These are phyloP conservation scores for Dactylellina parvicollis DNA, from an alignment of 2,329 filamentous ascomycete species.

Conservation along the genomic window DNA sequence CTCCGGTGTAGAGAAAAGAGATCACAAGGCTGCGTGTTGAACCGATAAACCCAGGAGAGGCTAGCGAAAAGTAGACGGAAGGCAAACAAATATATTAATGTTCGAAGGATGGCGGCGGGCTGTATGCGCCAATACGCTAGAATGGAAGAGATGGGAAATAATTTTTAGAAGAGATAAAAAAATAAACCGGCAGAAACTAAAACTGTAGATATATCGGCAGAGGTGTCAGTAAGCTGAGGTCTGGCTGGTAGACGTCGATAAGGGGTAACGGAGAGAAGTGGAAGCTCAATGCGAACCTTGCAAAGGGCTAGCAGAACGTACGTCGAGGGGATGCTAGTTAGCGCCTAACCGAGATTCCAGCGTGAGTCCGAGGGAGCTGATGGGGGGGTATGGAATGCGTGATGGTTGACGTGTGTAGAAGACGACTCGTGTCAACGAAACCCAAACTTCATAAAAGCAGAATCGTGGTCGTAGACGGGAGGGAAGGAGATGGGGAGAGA, in stretches of 20 bases:
- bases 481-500: slow-evolving; percentile 10
- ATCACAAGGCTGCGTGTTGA: slow-evolving; percentile 8
- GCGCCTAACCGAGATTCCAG: slow-evolving; percentile 46
- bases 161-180: neutral
- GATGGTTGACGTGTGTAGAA: neutral
- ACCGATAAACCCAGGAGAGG: neutral
- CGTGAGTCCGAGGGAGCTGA: slow-evolving; percentile 21
- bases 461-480: neutral
- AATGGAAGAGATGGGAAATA: slow-evolving; percentile 15
- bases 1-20: neutral
- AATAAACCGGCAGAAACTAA: slow-evolving; percentile 2
- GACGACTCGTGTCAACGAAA: slow-evolving; percentile 23
- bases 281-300: slow-evolving; percentile 51
- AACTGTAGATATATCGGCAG: neutral
- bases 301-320: slow-evolving; percentile 30
- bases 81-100: slow-evolving; percentile 17
- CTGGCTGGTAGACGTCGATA: slow-evolving; percentile 17
- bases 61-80: neutral
- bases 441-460: slow-evolving; percentile 19
- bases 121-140: slow-evolving; percentile 38
- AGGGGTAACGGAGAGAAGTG: neutral
- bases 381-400: slow-evolving; percentile 4
- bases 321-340: slow-evolving; percentile 25
- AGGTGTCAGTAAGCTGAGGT: slow-evolving; percentile 13
- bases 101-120: slow-evolving; percentile 6